A percentile compares a stretch with the other conserved stretches of the same genome.
Evolutionary conservation across 129 eudicot genomes (phyloP).

Genomic region (Artemisia tridentata): DNA sequence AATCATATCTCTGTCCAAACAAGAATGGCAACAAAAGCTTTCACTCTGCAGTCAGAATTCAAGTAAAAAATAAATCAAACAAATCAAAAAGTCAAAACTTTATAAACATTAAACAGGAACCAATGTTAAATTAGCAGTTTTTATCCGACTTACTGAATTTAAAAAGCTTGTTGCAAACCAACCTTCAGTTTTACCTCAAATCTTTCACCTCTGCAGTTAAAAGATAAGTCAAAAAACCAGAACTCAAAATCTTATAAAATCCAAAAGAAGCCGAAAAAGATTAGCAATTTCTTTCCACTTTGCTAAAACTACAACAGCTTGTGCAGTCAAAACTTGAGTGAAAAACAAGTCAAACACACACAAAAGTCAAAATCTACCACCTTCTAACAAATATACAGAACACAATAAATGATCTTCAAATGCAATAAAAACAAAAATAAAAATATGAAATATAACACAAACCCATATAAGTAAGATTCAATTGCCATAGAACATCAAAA

Average conservation of each 20-base stretch:
- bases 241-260: no score
- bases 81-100: no score
- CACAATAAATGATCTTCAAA: no score
- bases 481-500: slow-evolving; percentile 7
- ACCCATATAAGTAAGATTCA: slow-evolving; percentile 11
- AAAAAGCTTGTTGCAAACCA: slow-evolving; percentile 17
- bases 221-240: no score
- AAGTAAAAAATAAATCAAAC: no score
- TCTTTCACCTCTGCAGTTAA: slow-evolving; percentile 22
- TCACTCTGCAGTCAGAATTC: no score
- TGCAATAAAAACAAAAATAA: background rate
- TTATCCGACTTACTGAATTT: background rate
- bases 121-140: background rate
- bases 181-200: slow-evolving; percentile 20
- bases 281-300: no score
- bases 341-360: slow-evolving; percentile 12
- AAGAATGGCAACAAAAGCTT: background rate
- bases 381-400: no score
- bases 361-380: slow-evolving; percentile 8
- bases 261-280: no score
- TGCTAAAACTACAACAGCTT: no score
- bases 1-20: background rate
- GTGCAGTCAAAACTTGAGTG: slow-evolving; percentile 11
- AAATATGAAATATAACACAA: slow-evolving; percentile 3
- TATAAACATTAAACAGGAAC: no score